These are phyloP conservation scores for Rhizoctonia solani DNA, from an alignment of 1,284 basidiomycete species.

Conservation along the genomic window DNA sequence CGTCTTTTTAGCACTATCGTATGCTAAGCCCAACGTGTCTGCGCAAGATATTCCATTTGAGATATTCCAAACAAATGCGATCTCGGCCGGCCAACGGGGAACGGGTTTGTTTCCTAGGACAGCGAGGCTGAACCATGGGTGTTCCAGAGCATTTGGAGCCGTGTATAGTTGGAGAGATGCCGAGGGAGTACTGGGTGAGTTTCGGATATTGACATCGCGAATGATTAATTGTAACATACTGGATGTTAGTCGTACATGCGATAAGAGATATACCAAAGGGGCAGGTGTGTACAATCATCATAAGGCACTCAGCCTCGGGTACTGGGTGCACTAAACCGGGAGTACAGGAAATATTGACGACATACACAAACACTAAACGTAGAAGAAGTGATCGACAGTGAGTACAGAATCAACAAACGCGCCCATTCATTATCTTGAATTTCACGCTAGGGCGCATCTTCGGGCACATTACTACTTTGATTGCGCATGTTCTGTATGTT, in stretches of 20 bases:
- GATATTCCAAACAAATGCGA: constrained; percentile 68
- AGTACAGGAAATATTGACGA: constrained; percentile 60
- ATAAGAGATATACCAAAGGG: constrained; percentile 57
- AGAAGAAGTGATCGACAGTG: constrained; percentile 58
- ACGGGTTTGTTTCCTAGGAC: constrained; percentile 64
- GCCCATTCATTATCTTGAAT: background rate
- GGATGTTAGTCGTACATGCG: constrained; percentile 56
- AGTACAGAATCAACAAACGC: constrained; percentile 29
- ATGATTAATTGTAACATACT: constrained; percentile 48
- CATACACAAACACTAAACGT: constrained; percentile 60
- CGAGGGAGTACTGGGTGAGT: constrained; percentile 34
- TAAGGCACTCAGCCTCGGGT: background rate
- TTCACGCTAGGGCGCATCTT: constrained; percentile 51
- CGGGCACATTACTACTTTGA: constrained; percentile 57
- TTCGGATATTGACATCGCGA: background rate
- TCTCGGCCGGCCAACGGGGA: constrained; percentile 52
- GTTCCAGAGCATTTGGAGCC: constrained; percentile 63
- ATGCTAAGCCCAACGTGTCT: constrained; percentile 27
- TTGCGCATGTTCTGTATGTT: constrained; percentile 61
- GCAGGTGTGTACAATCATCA: constrained; percentile 50
- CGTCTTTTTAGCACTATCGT: constrained; percentile 26
- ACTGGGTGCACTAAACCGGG: background rate
- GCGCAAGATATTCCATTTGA: constrained; percentile 44
- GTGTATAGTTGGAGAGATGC: constrained; percentile 55
- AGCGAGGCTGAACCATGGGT: constrained; percentile 67